Evolutionary conservation across 371 early-diverging fungal species (phyloP).

Genomic region (Syncephalastrum racemosum): DNA sequence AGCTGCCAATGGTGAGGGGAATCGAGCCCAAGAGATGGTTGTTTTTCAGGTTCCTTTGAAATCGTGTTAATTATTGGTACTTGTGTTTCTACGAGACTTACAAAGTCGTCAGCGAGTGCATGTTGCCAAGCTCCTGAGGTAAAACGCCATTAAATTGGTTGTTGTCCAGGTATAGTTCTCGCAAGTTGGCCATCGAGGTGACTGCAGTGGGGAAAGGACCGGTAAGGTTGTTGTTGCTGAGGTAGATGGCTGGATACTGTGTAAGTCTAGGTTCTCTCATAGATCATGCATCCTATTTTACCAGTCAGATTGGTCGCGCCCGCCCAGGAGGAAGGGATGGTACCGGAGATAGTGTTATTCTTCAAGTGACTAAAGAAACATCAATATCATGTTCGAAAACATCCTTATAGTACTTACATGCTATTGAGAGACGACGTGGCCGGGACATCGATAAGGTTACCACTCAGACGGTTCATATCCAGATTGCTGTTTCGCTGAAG

Average conservation of each 20-base stretch:
- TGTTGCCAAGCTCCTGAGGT: conserved; percentile 25
- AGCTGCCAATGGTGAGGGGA: conserved; percentile 33
- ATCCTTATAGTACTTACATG: conserved; percentile 23
- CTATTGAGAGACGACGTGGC: conserved; percentile 23
- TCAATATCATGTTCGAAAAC: not conserved
- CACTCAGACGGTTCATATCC: conserved; percentile 33
- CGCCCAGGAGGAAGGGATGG: conserved; percentile 39
- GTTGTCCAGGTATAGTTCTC: conserved; percentile 35
- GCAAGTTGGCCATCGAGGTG: conserved; percentile 16
- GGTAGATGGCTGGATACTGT: conserved; percentile 16
- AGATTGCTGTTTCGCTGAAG: conserved; percentile 29
- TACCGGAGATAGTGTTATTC: conserved; percentile 43
- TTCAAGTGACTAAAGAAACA: conserved; percentile 35
- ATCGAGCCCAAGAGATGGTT: conserved; percentile 38
- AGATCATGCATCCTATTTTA: not conserved
- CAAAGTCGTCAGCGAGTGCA: conserved; percentile 24
- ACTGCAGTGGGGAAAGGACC: conserved; percentile 33
- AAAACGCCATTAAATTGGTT: conserved; percentile 34
- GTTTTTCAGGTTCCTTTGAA: conserved; percentile 31
- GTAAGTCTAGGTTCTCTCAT: no score
- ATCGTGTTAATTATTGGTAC: not conserved
- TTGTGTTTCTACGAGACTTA: conserved; percentile 11
- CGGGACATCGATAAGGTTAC: conserved; percentile 28
- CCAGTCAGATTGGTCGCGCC: conserved; percentile 13
- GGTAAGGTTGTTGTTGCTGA: conserved; percentile 42